Evolutionary conservation across 768 basidiomycete species (phyloP), one percentile per base, ranked within the genome.

Genomic region (Tylopilus plumbeoviolaceoides): DNA sequence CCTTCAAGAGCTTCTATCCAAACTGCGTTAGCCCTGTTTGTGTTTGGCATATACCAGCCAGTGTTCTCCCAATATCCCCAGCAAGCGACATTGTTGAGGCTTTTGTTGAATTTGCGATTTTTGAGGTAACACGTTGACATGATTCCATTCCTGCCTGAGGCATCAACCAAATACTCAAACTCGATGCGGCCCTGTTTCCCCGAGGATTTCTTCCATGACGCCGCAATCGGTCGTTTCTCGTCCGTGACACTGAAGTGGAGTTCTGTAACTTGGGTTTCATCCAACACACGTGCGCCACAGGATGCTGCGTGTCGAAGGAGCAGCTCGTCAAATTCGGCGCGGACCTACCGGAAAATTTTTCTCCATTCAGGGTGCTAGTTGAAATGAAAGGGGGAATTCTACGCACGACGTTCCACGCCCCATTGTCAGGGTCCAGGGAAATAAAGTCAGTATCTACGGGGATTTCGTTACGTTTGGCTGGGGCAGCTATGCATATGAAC

Each of bases 61-160:
- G 44, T 21, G 2, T 21, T 21, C 18, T 45, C 44, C 44, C 44
- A 45, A 45, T 45, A 45, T 20, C 44, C 44, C 44, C 44, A 45
- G 36, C 62, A 66, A 10, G 72, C 72, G 23, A 71, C 41, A 30
- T 73, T 73, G 30, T 67, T 50, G 10, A 72, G 63, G 18, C 48
- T 66, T 35, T 66, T 58, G 47, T 70, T 72, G 58, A 69, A 66
- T 48, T 51, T 59, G 28, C 74, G 58, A 50, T 74, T 71, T 33
- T 63, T 61, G 14, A 73, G 64, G 15, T 69, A 63, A 48, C 71
- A 72, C 1, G 57, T 57, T 5, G 57, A 58, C 28, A 58, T 48
- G 1, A 58, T 53, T 1, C 55, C 57, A 36, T 57, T 57, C 35
- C 25, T 53, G 12, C 51, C 51, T 10, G 56, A 59, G 3, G 55